phyloP scores from a whole-genome alignment of 2,329 filamentous ascomycete species.

The Verticillium nonalfalfae region DNA sequence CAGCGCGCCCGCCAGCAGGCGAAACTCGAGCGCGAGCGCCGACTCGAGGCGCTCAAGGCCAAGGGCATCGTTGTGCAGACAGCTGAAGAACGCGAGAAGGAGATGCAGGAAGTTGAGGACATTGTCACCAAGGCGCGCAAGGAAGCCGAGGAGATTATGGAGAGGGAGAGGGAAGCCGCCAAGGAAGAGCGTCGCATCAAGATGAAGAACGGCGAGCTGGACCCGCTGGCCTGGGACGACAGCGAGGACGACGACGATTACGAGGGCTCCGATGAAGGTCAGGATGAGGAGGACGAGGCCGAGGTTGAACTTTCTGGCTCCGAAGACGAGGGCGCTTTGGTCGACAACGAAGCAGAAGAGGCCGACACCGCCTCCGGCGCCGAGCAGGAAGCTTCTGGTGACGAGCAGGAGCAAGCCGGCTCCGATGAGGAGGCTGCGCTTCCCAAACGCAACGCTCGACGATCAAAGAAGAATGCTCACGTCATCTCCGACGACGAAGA shows the following conservation, averaged over 20 bases:
- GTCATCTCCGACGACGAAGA: constrained; percentile 62
- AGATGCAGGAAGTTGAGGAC: constrained; percentile 80
- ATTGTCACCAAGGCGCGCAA: constrained; percentile 77
- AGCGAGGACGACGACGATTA: constrained; percentile 48
- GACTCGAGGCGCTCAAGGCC: constrained; percentile 67
- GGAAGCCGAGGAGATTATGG: constrained; percentile 73
- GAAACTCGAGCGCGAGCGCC: constrained; percentile 67
- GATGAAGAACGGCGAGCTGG: constrained; percentile 34
- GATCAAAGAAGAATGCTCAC: constrained; percentile 41
- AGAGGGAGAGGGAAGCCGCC: constrained; percentile 66
- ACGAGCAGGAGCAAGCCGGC: constrained; percentile 16
- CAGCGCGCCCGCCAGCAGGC: constrained; percentile 76
- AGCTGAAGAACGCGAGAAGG: constrained; percentile 76
- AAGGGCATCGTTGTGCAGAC: constrained; percentile 80
- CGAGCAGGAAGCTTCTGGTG: constrained; percentile 15
- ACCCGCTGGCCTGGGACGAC: constrained; percentile 50
- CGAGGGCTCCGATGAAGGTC: constrained; percentile 29
- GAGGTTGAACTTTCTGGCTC: constrained; percentile 38
- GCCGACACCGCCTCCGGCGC: constrained; percentile 17
- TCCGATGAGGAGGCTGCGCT: constrained; percentile 33
- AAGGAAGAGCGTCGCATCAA: constrained; percentile 54
- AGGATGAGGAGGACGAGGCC: constrained; percentile 29
- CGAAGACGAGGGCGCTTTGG: constrained; percentile 27
- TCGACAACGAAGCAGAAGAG: constrained; percentile 33
- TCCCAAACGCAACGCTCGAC: constrained; percentile 35